Conservation (phyloP, 2,329 filamentous ascomycete species). For the Penicillium sp. region DNA sequence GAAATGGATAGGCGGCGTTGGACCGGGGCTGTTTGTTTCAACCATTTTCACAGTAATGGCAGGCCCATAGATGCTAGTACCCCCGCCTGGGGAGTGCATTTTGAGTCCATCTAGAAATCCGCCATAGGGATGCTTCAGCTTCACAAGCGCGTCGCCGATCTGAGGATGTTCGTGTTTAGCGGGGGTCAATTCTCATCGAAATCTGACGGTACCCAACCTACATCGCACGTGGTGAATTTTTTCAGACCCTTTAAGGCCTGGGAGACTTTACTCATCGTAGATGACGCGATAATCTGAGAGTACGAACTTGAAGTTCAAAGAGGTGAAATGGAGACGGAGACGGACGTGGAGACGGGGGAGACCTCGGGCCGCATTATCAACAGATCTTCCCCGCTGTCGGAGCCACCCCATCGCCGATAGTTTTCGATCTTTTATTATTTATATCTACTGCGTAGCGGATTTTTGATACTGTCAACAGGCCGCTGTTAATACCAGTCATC, state of each 20-base stretch:
- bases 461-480: too few species aligned
- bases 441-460: too few species aligned
- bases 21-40: constrained; percentile 17
- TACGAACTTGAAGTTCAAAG: background rate
- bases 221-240: constrained; percentile 19
- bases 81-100: constrained; percentile 14
- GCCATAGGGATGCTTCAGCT: constrained; percentile 20
- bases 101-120: constrained; percentile 21
- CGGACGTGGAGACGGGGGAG: background rate
- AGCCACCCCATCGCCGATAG: background rate
- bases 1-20: constrained; percentile 16
- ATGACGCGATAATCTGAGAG: background rate
- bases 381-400: background rate
- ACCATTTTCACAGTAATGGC: constrained; percentile 23
- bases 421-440: background rate
- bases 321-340: background rate
- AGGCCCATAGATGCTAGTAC: constrained; percentile 18
- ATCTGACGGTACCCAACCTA: background rate
- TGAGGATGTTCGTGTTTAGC: background rate
- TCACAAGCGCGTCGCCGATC: constrained; percentile 23
- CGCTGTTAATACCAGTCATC: too few species aligned
- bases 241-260: constrained; percentile 16
- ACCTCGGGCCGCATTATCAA: background rate
- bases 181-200: background rate
- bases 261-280: constrained; percentile 10